These are phyloP conservation scores for Apiotrichum montevideense DNA, from an alignment of 1,284 basidiomycete species.

Conservation along the genomic window DNA sequence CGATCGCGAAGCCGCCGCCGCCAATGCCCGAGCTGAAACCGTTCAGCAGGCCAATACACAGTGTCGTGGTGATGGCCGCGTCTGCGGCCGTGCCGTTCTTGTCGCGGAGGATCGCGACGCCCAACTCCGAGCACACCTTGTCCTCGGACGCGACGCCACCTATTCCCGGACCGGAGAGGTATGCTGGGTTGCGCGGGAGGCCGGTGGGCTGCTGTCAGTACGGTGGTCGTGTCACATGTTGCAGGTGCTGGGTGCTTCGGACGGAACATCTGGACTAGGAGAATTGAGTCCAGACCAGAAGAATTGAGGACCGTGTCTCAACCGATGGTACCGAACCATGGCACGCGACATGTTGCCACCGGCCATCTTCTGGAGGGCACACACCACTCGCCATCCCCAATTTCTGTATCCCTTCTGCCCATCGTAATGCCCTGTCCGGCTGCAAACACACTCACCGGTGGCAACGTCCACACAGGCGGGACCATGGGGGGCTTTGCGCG, in stretches of 20 bases:
- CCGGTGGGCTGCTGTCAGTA: constrained; percentile 34
- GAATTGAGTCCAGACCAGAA: too few species aligned
- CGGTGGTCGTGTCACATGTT: too few species aligned
- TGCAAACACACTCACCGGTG: constrained; percentile 9
- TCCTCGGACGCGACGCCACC: constrained; percentile 88
- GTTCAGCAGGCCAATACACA: constrained; percentile 81
- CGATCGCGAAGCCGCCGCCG: constrained; percentile 85
- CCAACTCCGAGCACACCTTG: constrained; percentile 72
- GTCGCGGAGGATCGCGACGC: constrained; percentile 61
- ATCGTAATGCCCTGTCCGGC: too few species aligned
- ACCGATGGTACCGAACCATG: too few species aligned
- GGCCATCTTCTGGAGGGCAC: too few species aligned
- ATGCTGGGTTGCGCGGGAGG: constrained; percentile 60
- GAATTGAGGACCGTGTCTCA: too few species aligned
- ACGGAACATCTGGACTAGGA: too few species aligned
- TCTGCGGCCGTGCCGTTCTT: constrained; percentile 88
- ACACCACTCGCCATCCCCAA: too few species aligned
- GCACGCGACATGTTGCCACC: too few species aligned
- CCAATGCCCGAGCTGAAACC: constrained; percentile 82
- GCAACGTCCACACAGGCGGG: constrained; percentile 14
- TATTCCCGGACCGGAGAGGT: constrained; percentile 62
- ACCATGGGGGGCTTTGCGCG: constrained; percentile 14
- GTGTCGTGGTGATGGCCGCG: constrained; percentile 68
- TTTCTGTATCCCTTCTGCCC: too few species aligned
- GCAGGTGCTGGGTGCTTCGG: too few species aligned